Conservation (phyloP, 1,284 basidiomycete species). For the Cryptococcus sp. region DNA sequence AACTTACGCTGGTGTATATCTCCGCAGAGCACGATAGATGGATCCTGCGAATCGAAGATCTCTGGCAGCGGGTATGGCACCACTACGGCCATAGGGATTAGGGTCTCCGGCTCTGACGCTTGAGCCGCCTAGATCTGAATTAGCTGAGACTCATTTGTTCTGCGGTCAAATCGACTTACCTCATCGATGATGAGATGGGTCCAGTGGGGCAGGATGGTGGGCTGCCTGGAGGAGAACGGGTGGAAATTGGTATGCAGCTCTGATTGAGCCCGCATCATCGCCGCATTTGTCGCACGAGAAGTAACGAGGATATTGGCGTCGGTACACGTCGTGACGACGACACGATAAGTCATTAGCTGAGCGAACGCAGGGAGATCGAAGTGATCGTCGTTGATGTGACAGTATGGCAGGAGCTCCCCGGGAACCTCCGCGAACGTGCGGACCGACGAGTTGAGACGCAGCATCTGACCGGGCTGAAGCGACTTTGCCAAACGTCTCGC, state of each 20-base stretch:
- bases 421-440: constrained; percentile 53
- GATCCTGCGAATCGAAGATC: constrained; percentile 14
- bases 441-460: constrained; percentile 47
- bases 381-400: constrained; percentile 24
- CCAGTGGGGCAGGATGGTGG: constrained; percentile 42
- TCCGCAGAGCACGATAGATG: constrained; percentile 48
- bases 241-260: constrained; percentile 17
- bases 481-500: constrained; percentile 37
- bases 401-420: constrained; percentile 29
- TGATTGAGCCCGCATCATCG: constrained; percentile 37
- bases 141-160: background rate
- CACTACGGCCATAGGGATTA: constrained; percentile 48
- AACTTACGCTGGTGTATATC: constrained; percentile 46
- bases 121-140: constrained; percentile 43
- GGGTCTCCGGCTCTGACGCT: constrained; percentile 50
- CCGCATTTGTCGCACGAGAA: constrained; percentile 42
- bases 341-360: constrained; percentile 40
- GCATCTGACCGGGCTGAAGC: constrained; percentile 27
- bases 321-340: constrained; percentile 46
- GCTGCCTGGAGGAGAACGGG: constrained; percentile 10
- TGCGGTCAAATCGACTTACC: constrained; percentile 17
- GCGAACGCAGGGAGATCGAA: constrained; percentile 36
- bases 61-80: constrained; percentile 23
- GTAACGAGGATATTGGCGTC: constrained; percentile 48
- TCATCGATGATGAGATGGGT: constrained; percentile 54